Evolutionary conservation across 176 grass and related monocot species (phyloP).

Genomic region (Luzula sylvatica): DNA sequence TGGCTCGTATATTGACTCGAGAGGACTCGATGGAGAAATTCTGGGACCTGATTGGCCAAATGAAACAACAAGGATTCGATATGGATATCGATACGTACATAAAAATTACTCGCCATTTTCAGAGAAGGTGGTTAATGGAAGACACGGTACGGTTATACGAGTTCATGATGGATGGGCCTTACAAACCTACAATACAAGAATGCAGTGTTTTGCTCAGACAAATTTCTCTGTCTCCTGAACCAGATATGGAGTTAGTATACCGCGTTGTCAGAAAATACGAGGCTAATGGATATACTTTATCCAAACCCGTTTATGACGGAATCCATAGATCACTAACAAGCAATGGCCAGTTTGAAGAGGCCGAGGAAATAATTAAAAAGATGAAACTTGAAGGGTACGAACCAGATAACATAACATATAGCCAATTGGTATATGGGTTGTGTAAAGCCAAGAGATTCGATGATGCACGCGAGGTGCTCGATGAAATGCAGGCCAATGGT

Average conservation of each 20-base stretch:
- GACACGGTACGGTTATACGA: constrained; percentile 73
- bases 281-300: constrained; percentile 30
- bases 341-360: constrained; percentile 51
- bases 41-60: constrained; percentile 46
- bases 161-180: constrained; percentile 88
- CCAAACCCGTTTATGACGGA: constrained; percentile 67
- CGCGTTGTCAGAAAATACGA: constrained; percentile 65
- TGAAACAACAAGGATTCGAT: constrained; percentile 43
- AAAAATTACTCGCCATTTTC: constrained; percentile 61
- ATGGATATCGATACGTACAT: constrained; percentile 84
- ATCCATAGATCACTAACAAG: constrained; percentile 70
- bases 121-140: constrained; percentile 49
- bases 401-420: constrained; percentile 84
- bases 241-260: constrained; percentile 52
- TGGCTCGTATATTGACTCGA: constrained; percentile 49
- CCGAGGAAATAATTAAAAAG: constrained; percentile 34
- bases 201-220: constrained; percentile 52
- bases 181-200: constrained; percentile 55
- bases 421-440: constrained; percentile 71
- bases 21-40: constrained; percentile 52
- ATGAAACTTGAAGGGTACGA: constrained; percentile 52
- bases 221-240: constrained; percentile 32
- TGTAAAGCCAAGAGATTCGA: constrained; percentile 56
- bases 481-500: constrained; percentile 46
- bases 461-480: constrained; percentile 51